Evolutionary conservation across 257 asterid genomes (phyloP), one percentile per base, ranked within the genome.

Genomic region (Solanum medicagineum): DNA sequence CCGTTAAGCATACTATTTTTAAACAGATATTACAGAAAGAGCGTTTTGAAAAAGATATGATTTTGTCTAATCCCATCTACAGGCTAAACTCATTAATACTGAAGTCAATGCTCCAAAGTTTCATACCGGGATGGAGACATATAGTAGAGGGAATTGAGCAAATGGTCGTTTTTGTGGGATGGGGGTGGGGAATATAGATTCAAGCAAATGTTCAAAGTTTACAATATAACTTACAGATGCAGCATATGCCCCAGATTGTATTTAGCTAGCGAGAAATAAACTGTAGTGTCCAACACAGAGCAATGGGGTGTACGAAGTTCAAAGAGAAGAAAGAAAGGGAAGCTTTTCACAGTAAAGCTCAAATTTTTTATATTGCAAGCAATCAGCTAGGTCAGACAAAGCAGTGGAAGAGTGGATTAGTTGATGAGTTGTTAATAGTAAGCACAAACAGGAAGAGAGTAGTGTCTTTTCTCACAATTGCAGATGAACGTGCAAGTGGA

Each of bases 401-500:
- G n/a, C 17, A 79, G 47, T 26, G 54, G 42, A 79, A 80, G 20
- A 70, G 65, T 59, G 36, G 81, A 87, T 17, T 36, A 51, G 40
- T 36, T 16, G 87, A 85, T 83, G 60, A 29, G 15, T 29, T 62
- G 7, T 56, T 22, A 13, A 55, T 42, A 24, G 16, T 26, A 20
- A 59, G 42, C 49, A 36, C 32, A 55, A 75, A 51, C 20, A 71
- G 65, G 83, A 55, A 15, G 65, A 16, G 24, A 53, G 66, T 53
- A 79, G 19, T 29, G 84, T 24, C 26, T 29, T n/a, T 49, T 55
- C 91, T 91, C 81, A 89, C 92, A 88, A 93, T 85, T 83, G 93
- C 90, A 77, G 89, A 85, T 12, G 92, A 87, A 2, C 89, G 86
- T 65, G 92, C 90, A 60, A 92, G 90, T 44, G 97, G 92, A 83